Evolutionary conservation across 108 stramenopile species (phyloP).

Genomic region (Nannochloropsis oceanica): DNA sequence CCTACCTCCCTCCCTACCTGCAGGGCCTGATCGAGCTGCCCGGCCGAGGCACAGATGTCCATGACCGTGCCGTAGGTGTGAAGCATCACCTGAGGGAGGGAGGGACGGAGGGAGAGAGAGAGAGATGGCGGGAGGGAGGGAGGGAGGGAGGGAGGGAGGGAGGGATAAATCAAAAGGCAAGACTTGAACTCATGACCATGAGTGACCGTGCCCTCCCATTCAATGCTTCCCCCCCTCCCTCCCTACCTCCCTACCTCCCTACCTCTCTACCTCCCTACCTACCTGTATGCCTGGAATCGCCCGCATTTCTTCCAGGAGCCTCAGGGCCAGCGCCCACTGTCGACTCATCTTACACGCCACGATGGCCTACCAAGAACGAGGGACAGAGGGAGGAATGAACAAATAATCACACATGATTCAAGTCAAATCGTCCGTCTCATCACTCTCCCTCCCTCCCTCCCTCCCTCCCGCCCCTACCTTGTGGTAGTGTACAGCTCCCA

Average conservation of each 20-base stretch:
- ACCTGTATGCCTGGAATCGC: neutral
- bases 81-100: neutral
- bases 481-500: neutral
- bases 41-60: too few species aligned
- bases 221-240: neutral
- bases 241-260: neutral
- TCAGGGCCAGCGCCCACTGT: neutral
- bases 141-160: neutral
- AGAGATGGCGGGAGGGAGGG: neutral
- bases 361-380: neutral
- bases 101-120: neutral
- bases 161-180: neutral
- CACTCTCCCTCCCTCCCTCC: neutral
- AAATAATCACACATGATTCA: neutral
- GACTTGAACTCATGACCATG: too few species aligned
- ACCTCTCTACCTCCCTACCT: neutral
- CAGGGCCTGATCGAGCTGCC: too few species aligned
- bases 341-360: neutral
- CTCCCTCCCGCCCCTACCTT: neutral
- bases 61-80: too few species aligned
- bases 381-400: neutral
- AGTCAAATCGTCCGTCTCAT: neutral
- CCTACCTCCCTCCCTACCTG: neutral
- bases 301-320: neutral
- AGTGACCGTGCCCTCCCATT: neutral